Percentiles rank a stretch among this genome's conserved stretches.
These are phyloP conservation scores for Avena atlantica DNA, from an alignment of 176 grass and related monocot species.

Conservation along the genomic window DNA sequence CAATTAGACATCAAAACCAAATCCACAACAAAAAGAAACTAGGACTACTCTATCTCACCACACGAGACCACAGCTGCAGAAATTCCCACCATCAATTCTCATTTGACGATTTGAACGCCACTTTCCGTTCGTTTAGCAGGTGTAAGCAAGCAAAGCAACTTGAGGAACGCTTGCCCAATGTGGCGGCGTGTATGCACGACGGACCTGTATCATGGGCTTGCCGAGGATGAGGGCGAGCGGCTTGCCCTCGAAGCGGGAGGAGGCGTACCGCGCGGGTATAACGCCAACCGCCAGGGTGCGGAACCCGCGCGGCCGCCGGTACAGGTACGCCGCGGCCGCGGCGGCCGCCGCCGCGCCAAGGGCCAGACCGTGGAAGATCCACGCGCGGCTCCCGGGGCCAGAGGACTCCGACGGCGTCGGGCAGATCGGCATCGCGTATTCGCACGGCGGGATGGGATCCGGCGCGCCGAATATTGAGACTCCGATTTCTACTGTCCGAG, in stretches of 20 bases:
- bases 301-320: slow-evolving; percentile 54
- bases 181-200: background rate
- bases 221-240: slow-evolving; percentile 82
- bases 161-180: background rate
- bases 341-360: slow-evolving; percentile 54
- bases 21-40: background rate
- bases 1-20: background rate
- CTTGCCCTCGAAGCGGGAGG: slow-evolving; percentile 89
- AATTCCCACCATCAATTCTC: background rate
- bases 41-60: background rate
- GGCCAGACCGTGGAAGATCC: slow-evolving; percentile 60
- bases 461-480: background rate
- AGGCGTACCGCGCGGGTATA: slow-evolving; percentile 92
- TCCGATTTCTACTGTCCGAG: background rate
- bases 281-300: slow-evolving; percentile 74
- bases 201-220: slow-evolving; percentile 92
- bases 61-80: background rate
- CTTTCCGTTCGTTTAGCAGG: background rate
- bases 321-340: slow-evolving; percentile 45
- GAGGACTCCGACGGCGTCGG: slow-evolving; percentile 54
- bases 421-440: slow-evolving; percentile 67
- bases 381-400: slow-evolving; percentile 36
- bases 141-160: background rate
- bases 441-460: slow-evolving; percentile 23
- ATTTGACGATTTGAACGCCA: background rate